These are phyloP conservation scores for Tilletia walkeri DNA, from an alignment of 1,284 basidiomycete genomes.

Conservation along the genomic window DNA sequence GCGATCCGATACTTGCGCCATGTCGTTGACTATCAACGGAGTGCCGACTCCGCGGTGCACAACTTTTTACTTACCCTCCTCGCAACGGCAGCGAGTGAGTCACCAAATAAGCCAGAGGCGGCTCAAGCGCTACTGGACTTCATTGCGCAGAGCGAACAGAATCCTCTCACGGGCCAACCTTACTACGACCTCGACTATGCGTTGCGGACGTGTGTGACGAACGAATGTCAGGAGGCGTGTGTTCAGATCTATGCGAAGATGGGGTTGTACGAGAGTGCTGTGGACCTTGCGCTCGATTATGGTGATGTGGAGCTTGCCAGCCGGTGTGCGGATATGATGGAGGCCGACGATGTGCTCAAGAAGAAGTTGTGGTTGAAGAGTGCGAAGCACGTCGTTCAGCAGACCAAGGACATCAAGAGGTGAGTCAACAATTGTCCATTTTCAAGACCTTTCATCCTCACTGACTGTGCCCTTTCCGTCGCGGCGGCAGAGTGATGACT, in stretches of 20 bases:
- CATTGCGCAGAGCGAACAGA: conserved; percentile 64
- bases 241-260: conserved; percentile 97
- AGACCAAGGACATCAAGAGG: conserved; percentile 96
- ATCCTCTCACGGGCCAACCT: conserved; percentile 78
- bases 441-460: background rate
- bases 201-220: conserved; percentile 73
- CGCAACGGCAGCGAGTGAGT: conserved; percentile 56
- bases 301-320: conserved; percentile 60
- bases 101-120: conserved; percentile 67
- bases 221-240: conserved; percentile 80
- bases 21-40: conserved; percentile 74
- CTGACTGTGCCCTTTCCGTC: background rate
- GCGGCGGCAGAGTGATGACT: conserved; percentile 74
- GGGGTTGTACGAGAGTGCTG: conserved; percentile 92
- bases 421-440: conserved; percentile 59
- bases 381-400: conserved; percentile 92
- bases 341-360: conserved; percentile 59
- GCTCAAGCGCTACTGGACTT: conserved; percentile 71
- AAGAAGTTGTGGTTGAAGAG: conserved; percentile 98
- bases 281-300: conserved; percentile 76
- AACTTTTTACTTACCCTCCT: conserved; percentile 89
- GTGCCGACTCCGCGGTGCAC: conserved; percentile 82
- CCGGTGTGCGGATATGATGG: conserved; percentile 45
- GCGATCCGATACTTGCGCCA: conserved; percentile 84
- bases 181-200: conserved; percentile 98